These are phyloP conservation scores for Alternaria gansuensis DNA, from an alignment of 2,329 filamentous ascomycete genomes.

Conservation along the genomic window DNA sequence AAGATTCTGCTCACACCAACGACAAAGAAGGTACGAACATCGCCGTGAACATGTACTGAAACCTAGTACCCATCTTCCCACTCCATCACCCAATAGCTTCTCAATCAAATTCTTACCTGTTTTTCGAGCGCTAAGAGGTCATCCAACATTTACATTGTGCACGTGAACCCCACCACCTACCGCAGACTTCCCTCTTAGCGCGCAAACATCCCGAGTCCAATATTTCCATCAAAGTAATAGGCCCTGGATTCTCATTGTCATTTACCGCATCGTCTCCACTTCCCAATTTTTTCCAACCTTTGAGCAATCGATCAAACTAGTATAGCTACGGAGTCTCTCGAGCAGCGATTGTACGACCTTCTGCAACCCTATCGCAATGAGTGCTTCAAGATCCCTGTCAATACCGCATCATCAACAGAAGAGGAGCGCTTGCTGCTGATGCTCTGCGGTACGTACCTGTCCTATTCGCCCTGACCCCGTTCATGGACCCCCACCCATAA, in stretches of 20 bases:
- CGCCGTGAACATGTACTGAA: too few relatives aligned
- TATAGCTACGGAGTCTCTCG: neutral
- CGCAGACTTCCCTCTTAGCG: neutral
- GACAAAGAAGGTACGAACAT: too few relatives aligned
- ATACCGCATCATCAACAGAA: neutral
- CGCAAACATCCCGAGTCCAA: neutral
- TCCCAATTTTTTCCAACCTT: neutral
- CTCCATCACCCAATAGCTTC: too few relatives aligned
- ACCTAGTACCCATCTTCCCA: too few relatives aligned
- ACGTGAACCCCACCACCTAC: neutral
- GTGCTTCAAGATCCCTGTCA: neutral
- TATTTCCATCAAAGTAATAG: neutral
- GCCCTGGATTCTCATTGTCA: neutral
- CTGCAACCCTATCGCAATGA: constrained; percentile 12
- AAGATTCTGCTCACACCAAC: neutral
- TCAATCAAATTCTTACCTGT: too few relatives aligned
- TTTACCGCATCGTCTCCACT: neutral
- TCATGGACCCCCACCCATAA: neutral
- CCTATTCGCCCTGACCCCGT: too few relatives aligned
- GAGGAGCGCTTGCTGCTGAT: constrained; percentile 11
- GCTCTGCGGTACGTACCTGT: constrained; percentile 13
- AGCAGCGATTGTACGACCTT: constrained; percentile 9
- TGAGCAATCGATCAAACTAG: neutral
- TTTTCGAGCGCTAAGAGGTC: too few relatives aligned
- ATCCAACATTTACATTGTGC: neutral